These are phyloP conservation scores for Epichloe sylvatica DNA, from an alignment of 2,329 filamentous ascomycete genomes.

Conservation along the genomic window DNA sequence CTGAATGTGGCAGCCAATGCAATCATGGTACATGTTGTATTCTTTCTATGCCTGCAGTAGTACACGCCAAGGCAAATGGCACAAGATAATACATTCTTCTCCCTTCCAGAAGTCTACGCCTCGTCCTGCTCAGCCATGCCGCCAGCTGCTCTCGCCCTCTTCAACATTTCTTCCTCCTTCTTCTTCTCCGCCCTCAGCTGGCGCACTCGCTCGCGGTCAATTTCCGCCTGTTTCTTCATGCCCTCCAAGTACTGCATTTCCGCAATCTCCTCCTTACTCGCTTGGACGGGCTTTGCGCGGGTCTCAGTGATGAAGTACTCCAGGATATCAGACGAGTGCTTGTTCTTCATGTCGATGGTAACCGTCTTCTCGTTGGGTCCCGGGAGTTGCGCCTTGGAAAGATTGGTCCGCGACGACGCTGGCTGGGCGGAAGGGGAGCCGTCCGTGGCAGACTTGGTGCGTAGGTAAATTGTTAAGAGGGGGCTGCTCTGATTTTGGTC, in stretches of 20 bases:
- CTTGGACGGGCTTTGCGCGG: conserved; percentile 40
- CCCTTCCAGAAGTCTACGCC: conserved; percentile 7
- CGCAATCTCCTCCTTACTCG: conserved; percentile 44
- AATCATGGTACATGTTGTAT: neutral
- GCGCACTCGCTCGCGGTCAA: conserved; percentile 40
- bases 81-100: conserved; percentile 1
- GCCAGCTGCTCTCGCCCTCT: conserved; percentile 25
- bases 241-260: conserved; percentile 46
- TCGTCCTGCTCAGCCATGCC: conserved; percentile 23
- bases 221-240: conserved; percentile 32
- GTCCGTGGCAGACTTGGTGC: conserved; percentile 20
- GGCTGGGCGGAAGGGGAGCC: conserved; percentile 24
- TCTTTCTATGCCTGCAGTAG: conserved; percentile 6
- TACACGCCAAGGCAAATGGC: conserved; percentile 14
- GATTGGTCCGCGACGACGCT: conserved; percentile 32
- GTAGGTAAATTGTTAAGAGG: conserved; percentile 52
- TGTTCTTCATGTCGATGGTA: conserved; percentile 50
- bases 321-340: conserved; percentile 48
- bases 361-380: conserved; percentile 35
- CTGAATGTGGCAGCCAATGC: neutral
- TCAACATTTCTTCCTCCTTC: conserved; percentile 42
- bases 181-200: conserved; percentile 42
- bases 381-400: conserved; percentile 36
- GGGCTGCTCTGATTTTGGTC: conserved; percentile 40
- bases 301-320: conserved; percentile 48